Evolutionary conservation across 192 early-diverging fungal genomes (phyloP), one percentile per base, ranked within the genome.

Genomic region (Gryganskiella cystojenkinii): DNA sequence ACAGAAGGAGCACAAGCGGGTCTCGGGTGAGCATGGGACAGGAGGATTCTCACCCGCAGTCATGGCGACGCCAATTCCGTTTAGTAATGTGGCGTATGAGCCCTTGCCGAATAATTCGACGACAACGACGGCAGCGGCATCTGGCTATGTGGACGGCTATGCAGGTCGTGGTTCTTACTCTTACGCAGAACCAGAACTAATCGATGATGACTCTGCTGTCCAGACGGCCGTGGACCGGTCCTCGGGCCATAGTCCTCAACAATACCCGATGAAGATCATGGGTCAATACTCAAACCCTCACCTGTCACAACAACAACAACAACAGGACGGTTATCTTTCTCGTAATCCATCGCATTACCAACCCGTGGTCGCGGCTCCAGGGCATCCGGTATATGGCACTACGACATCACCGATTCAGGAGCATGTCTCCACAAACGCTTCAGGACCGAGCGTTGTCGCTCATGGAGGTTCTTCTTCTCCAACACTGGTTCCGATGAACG

Each of bases 1-100:
- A 27, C 74, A 78, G n/a, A 68, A 69, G 44, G 74, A 78, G 7
- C 60, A 64, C 34, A 66, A 45, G 34, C 14, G 3, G 33, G 19
- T 33, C n/a, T 8, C 55, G 33, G 28, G 17, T 20, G 55, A 19
- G 33, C 17, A 35, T 31, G 7, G 19, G n/a, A n/a, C 17, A 5
- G 37, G 37, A 9, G 7, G 37, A 40, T 40, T 40, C 13, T 40
- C 37, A 40, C 37, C 37, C 5, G 37, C 7, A 40, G 37, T 40
- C 37, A 9, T 40, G 37, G 37, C 37, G 5, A 9, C 5, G 5
- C 37, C 7, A 40, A 13, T 9, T 40, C 37, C 37, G 13, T 5
- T 40, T 40, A n/a, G 17, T 25, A 24, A 5, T 19, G 52, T 37
- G 1, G 10, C 27, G 8, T 56, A 67, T 24, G 30, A 47, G 14